A percentile compares a stretch with the other conserved stretches of the same genome.
Conservation (phyloP, 768 basidiomycete genomes). For the Lactarius indigo region DNA sequence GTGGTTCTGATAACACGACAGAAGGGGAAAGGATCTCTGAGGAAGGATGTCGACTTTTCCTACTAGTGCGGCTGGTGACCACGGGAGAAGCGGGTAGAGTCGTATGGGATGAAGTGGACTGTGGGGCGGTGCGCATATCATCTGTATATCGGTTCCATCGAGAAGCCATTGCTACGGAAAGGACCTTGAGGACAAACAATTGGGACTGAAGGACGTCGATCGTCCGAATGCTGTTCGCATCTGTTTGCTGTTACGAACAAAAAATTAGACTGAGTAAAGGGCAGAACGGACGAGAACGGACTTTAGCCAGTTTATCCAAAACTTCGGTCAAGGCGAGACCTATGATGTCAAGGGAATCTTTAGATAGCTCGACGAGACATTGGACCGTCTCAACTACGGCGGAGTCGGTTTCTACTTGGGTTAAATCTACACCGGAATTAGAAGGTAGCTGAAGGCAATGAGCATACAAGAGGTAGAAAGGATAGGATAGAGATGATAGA, state of each 20-base stretch:
- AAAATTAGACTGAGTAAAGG: neutral
- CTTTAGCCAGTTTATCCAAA: slow-evolving; percentile 75
- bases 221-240: slow-evolving; percentile 47
- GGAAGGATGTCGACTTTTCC: slow-evolving; percentile 38
- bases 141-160: slow-evolving; percentile 58
- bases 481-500: slow-evolving; percentile 20
- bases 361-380: slow-evolving; percentile 74
- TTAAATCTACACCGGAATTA: slow-evolving; percentile 72
- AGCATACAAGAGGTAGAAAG: slow-evolving; percentile 12
- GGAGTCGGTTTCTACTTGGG: slow-evolving; percentile 69
- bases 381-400: slow-evolving; percentile 74
- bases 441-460: slow-evolving; percentile 63
- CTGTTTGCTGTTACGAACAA: slow-evolving; percentile 45
- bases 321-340: slow-evolving; percentile 73
- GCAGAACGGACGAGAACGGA: slow-evolving; percentile 32
- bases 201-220: slow-evolving; percentile 83
- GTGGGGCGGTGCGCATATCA: slow-evolving; percentile 41
- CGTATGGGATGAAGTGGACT: slow-evolving; percentile 40
- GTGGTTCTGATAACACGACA: slow-evolving; percentile 56
- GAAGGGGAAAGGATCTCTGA: slow-evolving; percentile 43
- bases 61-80: slow-evolving; percentile 28
- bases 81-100: slow-evolving; percentile 34
- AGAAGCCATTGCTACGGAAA: slow-evolving; percentile 73
- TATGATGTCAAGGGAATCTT: slow-evolving; percentile 76
- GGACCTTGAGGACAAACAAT: slow-evolving; percentile 77